Conservation (phyloP, 176 grass and related monocot species). For the Juncus inflexus region DNA sequence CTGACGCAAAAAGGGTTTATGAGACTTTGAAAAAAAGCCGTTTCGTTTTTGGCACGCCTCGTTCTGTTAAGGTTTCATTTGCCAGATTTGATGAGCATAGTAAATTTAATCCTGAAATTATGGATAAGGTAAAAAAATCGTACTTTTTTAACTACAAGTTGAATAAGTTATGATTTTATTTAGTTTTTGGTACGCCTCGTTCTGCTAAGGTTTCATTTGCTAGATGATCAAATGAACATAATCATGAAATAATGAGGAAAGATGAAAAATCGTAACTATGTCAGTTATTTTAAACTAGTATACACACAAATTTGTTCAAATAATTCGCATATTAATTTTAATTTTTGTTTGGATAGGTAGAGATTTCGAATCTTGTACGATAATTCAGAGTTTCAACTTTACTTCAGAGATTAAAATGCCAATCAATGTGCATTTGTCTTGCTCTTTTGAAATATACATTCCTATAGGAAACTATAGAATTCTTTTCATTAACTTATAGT, state of each 20-base stretch:
- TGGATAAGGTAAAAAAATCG: conserved; percentile 58
- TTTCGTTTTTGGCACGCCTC: conserved; percentile 78
- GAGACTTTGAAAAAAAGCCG: conserved; percentile 74
- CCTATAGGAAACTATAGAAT: no score
- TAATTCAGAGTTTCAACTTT: no score
- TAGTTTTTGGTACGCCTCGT: conserved; percentile 77
- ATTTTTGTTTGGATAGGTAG: no score
- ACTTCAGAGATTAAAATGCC: no score
- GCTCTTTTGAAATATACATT: no score
- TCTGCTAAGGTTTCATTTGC: conserved; percentile 96
- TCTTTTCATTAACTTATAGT: no score
- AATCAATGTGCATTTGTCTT: no score
- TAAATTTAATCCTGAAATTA: conserved; percentile 63
- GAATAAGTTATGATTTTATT: neutral
- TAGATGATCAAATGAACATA: conserved; percentile 42
- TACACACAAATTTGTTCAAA: no score
- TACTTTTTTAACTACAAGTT: neutral
- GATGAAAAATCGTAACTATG: conserved; percentile 20
- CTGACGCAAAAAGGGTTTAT: conserved; percentile 89
- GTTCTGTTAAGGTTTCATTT: conserved; percentile 88
- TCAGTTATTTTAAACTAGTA: no score
- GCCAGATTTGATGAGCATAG: conserved; percentile 73
- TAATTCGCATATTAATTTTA: no score
- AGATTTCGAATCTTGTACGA: no score
- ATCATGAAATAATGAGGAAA: conserved; percentile 92